Evolutionary conservation across 2,329 filamentous ascomycete species (phyloP).

Genomic region (Parafenestella ontariensis): DNA sequence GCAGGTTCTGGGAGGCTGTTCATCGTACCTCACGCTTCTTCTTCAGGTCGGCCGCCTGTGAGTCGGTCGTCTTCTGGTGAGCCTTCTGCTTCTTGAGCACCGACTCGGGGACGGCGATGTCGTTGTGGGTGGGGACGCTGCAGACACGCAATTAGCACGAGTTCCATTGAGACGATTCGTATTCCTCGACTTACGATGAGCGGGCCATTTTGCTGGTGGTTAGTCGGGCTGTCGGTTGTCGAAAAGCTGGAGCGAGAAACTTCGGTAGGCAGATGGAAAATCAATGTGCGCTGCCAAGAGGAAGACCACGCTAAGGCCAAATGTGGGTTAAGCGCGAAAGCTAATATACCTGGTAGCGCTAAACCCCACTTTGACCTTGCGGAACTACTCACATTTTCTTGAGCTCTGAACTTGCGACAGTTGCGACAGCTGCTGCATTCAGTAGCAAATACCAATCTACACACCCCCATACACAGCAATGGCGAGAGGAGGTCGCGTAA

Average conservation of each 20-base stretch:
- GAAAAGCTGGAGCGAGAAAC: slow-evolving; percentile 32
- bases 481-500: slow-evolving; percentile 40
- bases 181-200: slow-evolving; percentile 37
- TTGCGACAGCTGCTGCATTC: slow-evolving; percentile 26
- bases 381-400: slow-evolving; percentile 27
- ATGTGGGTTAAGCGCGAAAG: slow-evolving; percentile 1
- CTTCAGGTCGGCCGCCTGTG: slow-evolving; percentile 78
- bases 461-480: slow-evolving; percentile 25
- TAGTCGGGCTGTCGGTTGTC: slow-evolving; percentile 42
- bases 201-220: slow-evolving; percentile 48
- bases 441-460: slow-evolving; percentile 5
- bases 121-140: slow-evolving; percentile 89
- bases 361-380: background rate
- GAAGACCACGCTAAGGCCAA: slow-evolving; percentile 29
- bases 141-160: background rate
- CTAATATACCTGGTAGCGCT: slow-evolving; percentile 13
- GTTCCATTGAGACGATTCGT: background rate
- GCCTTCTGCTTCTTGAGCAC: slow-evolving; percentile 99
- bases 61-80: slow-evolving; percentile 97
- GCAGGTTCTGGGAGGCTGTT: slow-evolving; percentile 46
- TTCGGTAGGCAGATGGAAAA: slow-evolving; percentile 23
- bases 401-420: slow-evolving; percentile 31
- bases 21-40: slow-evolving; percentile 97
- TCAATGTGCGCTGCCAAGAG: slow-evolving; percentile 25
- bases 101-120: slow-evolving; percentile 98